Percentiles rank a stretch among this genome's conserved stretches.
These are phyloP conservation scores for Phytophthora palmivora DNA, from an alignment of 352 stramenopile species.

Conservation along the genomic window DNA sequence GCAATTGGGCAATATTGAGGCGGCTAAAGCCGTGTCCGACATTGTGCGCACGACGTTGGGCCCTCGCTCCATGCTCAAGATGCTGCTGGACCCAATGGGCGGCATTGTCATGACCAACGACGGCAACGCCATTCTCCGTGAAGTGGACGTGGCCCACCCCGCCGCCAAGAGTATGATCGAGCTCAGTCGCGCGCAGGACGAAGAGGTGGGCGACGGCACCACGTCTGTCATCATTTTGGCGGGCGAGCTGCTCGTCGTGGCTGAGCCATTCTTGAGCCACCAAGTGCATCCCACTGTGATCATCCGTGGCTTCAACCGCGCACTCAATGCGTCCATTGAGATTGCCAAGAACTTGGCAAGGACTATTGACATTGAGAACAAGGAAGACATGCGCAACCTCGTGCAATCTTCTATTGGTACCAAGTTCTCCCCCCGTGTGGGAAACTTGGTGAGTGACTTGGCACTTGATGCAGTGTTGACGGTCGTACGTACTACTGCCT, in stretches of 20 bases:
- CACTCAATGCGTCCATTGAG: conserved; percentile 87
- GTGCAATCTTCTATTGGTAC: conserved; percentile 98
- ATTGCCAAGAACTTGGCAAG: conserved; percentile 94
- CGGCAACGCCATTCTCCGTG: conserved; percentile 98
- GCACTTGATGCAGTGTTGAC: conserved; percentile 97
- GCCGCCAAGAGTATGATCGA: conserved; percentile 99
- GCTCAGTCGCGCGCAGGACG: conserved; percentile 98
- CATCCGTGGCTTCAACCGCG: conserved; percentile 95
- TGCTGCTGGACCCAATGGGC: conserved; percentile 99
- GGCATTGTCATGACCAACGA: conserved; percentile 99
- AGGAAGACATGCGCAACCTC: conserved; percentile 95
- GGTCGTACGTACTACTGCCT: conserved; percentile 90
- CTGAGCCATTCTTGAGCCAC: conserved; percentile 96
- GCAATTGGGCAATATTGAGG: conserved; percentile 98
- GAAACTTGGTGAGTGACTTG: conserved; percentile 97
- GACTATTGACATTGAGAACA: conserved; percentile 96
- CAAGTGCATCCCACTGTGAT: conserved; percentile 99
- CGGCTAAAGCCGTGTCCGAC: conserved; percentile 96
- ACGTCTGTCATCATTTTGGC: conserved; percentile 99
- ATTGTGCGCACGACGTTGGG: conserved; percentile 99
- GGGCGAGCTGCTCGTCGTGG: conserved; percentile 97
- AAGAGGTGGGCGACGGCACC: conserved; percentile 99
- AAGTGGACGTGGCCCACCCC: conserved; percentile 98
- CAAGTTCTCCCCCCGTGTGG: conserved; percentile 98
- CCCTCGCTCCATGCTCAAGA: conserved; percentile 99